A percentile compares a stretch with the other conserved stretches of the same genome.
Conservation (phyloP, 2,329 filamentous ascomycete genomes). For the Lithohypha guttulata region DNA sequence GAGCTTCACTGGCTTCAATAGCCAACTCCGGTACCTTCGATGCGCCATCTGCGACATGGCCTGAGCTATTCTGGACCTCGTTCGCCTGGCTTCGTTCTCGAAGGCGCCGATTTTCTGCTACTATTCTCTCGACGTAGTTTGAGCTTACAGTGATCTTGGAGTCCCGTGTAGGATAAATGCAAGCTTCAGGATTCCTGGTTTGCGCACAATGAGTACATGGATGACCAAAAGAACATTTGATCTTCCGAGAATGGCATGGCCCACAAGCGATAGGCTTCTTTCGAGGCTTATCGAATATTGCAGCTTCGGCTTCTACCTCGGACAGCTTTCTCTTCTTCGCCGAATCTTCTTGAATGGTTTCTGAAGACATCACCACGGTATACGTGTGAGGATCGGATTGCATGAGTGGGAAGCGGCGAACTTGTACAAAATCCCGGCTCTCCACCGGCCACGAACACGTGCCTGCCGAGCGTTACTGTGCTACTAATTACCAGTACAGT, state of each 20-base stretch:
- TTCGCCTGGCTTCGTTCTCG: neutral
- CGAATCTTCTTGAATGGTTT: too few species aligned
- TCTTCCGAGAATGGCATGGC: constrained; percentile 37
- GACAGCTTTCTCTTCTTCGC: constrained; percentile 3
- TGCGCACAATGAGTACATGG: constrained; percentile 34
- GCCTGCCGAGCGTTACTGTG: too few species aligned
- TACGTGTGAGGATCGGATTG: too few species aligned
- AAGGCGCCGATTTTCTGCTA: constrained; percentile 13
- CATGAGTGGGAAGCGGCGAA: too few species aligned
- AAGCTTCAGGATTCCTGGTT: constrained; percentile 30
- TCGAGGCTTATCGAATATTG: constrained; percentile 1
- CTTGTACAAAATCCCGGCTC: too few species aligned
- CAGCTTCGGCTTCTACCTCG: neutral
- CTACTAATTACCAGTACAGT: too few species aligned
- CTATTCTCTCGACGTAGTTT: constrained; percentile 26
- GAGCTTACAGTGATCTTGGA: constrained; percentile 30
- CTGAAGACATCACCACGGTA: too few species aligned
- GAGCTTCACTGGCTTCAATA: constrained; percentile 7
- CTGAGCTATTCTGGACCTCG: constrained; percentile 10
- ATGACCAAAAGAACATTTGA: constrained; percentile 37
- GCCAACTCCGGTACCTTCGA: constrained; percentile 13
- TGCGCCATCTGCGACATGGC: constrained; percentile 11
- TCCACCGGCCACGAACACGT: too few species aligned
- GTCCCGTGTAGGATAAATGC: constrained; percentile 32
- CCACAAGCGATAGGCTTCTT: constrained; percentile 18